phyloP scores from a whole-genome alignment of 257 asterid genomes.

The Parsonsia alboflavescens region DNA sequence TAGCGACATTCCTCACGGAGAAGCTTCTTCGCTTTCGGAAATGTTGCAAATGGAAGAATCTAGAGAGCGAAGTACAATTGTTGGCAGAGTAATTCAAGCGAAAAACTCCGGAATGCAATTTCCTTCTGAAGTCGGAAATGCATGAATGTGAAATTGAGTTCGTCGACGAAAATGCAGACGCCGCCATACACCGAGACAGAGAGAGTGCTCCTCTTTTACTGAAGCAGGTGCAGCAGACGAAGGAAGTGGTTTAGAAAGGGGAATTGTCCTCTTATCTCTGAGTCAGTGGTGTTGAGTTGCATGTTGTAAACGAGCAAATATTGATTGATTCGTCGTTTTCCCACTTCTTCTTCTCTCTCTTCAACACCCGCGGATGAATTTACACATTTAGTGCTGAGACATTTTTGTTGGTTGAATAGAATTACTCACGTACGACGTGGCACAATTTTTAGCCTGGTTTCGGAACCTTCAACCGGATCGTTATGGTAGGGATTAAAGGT shows the following conservation, averaged over 20 bases:
- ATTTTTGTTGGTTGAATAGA: no score
- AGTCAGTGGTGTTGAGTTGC: neutral
- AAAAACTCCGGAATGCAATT: neutral
- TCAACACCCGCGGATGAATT: neutral
- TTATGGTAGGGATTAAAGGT: no score
- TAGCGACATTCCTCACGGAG: constrained; percentile 40
- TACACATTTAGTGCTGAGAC: neutral
- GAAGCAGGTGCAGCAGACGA: neutral
- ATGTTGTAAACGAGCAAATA: constrained; percentile 15
- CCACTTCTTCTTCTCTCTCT: neutral
- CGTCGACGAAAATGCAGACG: neutral
- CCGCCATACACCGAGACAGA: neutral
- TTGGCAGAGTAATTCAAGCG: neutral
- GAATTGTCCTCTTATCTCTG: constrained; percentile 1
- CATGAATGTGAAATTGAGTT: neutral
- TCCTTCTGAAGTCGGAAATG: constrained; percentile 10
- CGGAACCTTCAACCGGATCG: no score
- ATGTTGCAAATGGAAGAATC: constrained; percentile 16
- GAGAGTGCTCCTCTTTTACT: neutral
- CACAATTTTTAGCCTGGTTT: no score
- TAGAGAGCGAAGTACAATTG: neutral
- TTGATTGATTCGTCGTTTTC: constrained; percentile 12
- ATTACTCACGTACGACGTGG: no score
- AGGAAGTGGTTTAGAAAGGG: neutral
- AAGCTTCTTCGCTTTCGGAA: constrained; percentile 27